Evolutionary conservation across 257 asterid species (phyloP), one percentile per base, ranked within the genome.

Genomic region (Nyctanthes arbortristis): DNA sequence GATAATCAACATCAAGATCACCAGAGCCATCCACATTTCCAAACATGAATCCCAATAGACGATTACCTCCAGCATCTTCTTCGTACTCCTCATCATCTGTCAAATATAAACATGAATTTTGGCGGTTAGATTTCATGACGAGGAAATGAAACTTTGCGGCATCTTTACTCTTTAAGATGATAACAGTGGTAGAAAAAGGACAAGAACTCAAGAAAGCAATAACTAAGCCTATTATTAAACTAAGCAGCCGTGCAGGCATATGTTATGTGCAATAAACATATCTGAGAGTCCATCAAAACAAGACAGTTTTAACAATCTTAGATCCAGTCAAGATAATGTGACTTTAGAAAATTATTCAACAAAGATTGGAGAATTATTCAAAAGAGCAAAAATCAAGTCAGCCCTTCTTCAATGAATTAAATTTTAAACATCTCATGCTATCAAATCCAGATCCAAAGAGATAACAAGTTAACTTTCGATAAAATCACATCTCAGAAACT

Each of bases 1-100:
- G 99, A 83, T 94, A 94, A 81, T 94, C 99, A 70, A 84, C 96
- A 79, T 94, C 99, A 54, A 94, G 97, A 82, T 91, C 97, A 54
- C 99, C 99, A 32, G 99, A 85, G 75, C 84, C 80, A 56, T 91
- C 97, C 55, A 94, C 99, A 78, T 94, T 91, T 29, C 99, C 99
- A 65, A 94, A 94, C 97, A 94, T 89, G 89, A 94, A 94, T 30
- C 97, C 97, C 75, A 91, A 77, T 70, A 91, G 93, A 69, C 90
- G 89, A 77, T 84, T 89, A 63, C 90, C 95, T 66, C 97, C 91
- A 54, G 80, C 90, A 70, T 73, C 88, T 72, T 94, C 97, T 78
- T 93, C 99, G 27, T 79, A 84, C 74, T 94, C 99, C n/a, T 91
- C 99, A 40, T 89, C 97, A 76, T 91, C 99, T 91, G 85, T 70